These are phyloP conservation scores for Phlegmacium glaucopus DNA, from an alignment of 768 basidiomycete species.

Conservation along the genomic window DNA sequence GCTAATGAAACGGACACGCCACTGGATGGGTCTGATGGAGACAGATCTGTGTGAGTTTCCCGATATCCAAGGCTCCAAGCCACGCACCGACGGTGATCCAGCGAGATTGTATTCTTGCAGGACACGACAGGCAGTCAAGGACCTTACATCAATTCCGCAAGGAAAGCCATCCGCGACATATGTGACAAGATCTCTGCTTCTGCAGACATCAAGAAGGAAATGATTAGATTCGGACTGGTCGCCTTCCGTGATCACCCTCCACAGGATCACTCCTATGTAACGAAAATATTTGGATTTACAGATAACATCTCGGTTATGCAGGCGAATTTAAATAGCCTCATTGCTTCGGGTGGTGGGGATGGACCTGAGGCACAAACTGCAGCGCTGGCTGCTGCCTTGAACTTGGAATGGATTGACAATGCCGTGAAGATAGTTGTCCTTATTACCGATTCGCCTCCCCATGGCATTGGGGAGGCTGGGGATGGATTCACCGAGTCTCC, in stretches of 20 bases:
- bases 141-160: constrained; percentile 37
- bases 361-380: constrained; percentile 59
- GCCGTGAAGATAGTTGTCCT: constrained; percentile 53
- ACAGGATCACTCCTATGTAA: constrained; percentile 50
- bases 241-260: constrained; percentile 58
- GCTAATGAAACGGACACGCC: no score
- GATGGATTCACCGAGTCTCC: constrained; percentile 37
- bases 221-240: constrained; percentile 45
- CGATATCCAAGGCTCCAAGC: no score
- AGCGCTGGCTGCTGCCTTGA: constrained; percentile 45
- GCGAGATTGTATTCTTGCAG: constrained; percentile 48
- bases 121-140: constrained; percentile 48
- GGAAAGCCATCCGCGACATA: constrained; percentile 49
- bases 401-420: constrained; percentile 45
- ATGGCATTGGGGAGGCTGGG: constrained; percentile 52
- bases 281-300: constrained; percentile 48
- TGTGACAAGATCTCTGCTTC: constrained; percentile 48
- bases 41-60: no score
- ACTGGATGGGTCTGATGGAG: no score
- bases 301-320: constrained; percentile 43
- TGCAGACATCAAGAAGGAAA: constrained; percentile 42
- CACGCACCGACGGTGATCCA: background rate
- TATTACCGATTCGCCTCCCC: constrained; percentile 58
- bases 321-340: constrained; percentile 37
- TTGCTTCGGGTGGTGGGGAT: constrained; percentile 45